Conservation (phyloP, 1,139 yeast genomes). For the Debaryomyces robertsiae region DNA sequence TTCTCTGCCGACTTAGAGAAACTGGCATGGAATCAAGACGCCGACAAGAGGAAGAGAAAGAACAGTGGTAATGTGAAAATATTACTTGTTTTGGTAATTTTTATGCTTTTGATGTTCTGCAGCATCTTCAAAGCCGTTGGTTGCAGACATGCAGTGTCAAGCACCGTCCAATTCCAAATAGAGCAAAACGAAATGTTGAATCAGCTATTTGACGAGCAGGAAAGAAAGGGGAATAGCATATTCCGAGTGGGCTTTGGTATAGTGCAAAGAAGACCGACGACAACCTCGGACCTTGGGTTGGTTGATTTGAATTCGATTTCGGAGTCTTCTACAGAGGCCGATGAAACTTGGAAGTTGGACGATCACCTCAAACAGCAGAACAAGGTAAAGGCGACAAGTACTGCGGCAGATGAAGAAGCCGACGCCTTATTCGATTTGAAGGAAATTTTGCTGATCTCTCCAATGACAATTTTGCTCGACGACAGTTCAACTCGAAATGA, state of each 20-base stretch:
- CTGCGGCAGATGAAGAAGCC: not conserved
- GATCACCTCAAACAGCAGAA: conserved; percentile 8
- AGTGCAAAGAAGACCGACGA: not conserved
- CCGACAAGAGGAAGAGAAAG: not conserved
- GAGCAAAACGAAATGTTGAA: conserved; percentile 5
- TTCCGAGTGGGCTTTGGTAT: not conserved
- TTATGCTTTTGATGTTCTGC: conserved; percentile 2
- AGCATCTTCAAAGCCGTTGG: not conserved
- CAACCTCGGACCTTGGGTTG: conserved; percentile 3
- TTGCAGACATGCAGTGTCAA: conserved; percentile 1
- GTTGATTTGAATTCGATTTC: conserved; percentile 9
- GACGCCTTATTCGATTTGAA: conserved; percentile 6
- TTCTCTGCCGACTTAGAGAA: conserved; percentile 6
- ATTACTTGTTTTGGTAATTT: conserved; percentile 1
- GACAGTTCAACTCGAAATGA: conserved; percentile 47
- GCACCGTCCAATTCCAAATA: conserved; percentile 4
- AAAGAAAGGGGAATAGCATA: not conserved
- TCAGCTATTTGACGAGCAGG: conserved; percentile 1
- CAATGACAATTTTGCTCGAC: conserved; percentile 4
- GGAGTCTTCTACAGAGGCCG: conserved; percentile 4
- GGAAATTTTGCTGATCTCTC: conserved; percentile 7
- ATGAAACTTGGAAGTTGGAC: conserved; percentile 10
- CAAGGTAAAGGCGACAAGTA: conserved; percentile 1
- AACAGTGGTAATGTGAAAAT: not conserved
- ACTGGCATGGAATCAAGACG: not conserved